Percentiles rank a stretch among this genome's conserved stretches.
These are phyloP conservation scores for Pleurotus djamor DNA, from an alignment of 768 basidiomycete species.

Conservation along the genomic window DNA sequence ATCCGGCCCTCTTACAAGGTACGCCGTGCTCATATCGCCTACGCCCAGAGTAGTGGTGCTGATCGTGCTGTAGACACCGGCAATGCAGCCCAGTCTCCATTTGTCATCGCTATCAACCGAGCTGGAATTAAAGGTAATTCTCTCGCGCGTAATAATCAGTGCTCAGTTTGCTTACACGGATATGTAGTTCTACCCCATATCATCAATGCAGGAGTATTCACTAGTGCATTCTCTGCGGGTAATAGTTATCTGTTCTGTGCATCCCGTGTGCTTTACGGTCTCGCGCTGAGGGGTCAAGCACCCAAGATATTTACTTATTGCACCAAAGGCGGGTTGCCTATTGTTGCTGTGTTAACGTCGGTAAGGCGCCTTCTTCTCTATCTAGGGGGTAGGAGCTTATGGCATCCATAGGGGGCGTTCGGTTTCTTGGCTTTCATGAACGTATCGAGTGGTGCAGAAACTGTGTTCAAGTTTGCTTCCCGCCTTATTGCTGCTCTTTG, in stretches of 20 bases:
- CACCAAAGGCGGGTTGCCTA: constrained; percentile 47
- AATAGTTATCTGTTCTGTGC: constrained; percentile 63
- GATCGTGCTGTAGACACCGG: constrained; percentile 29
- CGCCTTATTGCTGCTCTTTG: neutral
- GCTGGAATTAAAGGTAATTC: constrained; percentile 63
- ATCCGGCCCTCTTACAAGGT: constrained; percentile 46
- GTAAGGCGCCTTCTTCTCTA: constrained; percentile 23
- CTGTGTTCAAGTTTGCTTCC: constrained; percentile 50
- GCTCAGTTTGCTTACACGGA: neutral
- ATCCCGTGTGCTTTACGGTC: constrained; percentile 51
- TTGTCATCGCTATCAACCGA: constrained; percentile 76
- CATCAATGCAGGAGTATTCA: constrained; percentile 71
- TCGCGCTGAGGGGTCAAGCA: constrained; percentile 51
- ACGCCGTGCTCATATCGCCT: neutral
- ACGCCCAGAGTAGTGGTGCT: too few relatives aligned
- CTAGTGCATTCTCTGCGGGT: constrained; percentile 70
- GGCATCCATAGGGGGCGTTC: constrained; percentile 31
- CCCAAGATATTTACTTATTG: constrained; percentile 40
- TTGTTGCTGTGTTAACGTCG: constrained; percentile 31
- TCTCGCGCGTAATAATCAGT: neutral
- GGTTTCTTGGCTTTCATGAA: constrained; percentile 63
- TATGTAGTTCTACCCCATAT: constrained; percentile 55
- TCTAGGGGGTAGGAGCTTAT: neutral
- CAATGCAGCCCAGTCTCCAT: constrained; percentile 79
- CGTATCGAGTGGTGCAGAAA: constrained; percentile 50